These are phyloP conservation scores for Hypomontagnella submonticulosa DNA, from an alignment of 495 filamentous ascomycete species.

Conservation along the genomic window DNA sequence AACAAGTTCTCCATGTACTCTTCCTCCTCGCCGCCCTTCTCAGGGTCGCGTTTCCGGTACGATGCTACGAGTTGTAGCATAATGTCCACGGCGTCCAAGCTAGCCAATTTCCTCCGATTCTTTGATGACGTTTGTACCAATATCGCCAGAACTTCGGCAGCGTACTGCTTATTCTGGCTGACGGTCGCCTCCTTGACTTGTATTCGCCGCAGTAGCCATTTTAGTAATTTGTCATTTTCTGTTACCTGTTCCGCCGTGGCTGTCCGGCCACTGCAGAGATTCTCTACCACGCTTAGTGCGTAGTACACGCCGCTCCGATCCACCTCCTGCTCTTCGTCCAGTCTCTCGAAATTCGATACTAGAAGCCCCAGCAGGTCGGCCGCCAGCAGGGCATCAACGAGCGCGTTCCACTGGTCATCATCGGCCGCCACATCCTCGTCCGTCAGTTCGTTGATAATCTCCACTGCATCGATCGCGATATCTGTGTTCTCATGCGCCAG, in stretches of 20 bases:
- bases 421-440: constrained; percentile 92
- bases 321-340: constrained; percentile 81
- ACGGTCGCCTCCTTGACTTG: constrained; percentile 51
- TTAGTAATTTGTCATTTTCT: constrained; percentile 70
- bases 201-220: constrained; percentile 77
- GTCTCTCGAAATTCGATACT: constrained; percentile 80
- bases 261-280: constrained; percentile 74
- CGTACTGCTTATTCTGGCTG: constrained; percentile 94
- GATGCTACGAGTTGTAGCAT: constrained; percentile 84
- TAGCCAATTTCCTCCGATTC: constrained; percentile 72
- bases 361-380: constrained; percentile 86
- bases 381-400: constrained; percentile 86
- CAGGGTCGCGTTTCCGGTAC: constrained; percentile 91
- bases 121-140: constrained; percentile 69
- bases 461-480: constrained; percentile 90
- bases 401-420: constrained; percentile 80
- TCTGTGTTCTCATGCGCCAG: constrained; percentile 97
- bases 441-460: constrained; percentile 91
- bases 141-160: constrained; percentile 91
- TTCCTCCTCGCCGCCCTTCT: constrained; percentile 87
- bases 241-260: constrained; percentile 75
- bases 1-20: constrained; percentile 96
- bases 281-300: constrained; percentile 84
- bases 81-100: constrained; percentile 77
- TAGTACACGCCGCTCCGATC: constrained; percentile 90